phyloP scores from a whole-genome alignment of 208 protist genomes.

The Trypanosoma boissoni region DNA sequence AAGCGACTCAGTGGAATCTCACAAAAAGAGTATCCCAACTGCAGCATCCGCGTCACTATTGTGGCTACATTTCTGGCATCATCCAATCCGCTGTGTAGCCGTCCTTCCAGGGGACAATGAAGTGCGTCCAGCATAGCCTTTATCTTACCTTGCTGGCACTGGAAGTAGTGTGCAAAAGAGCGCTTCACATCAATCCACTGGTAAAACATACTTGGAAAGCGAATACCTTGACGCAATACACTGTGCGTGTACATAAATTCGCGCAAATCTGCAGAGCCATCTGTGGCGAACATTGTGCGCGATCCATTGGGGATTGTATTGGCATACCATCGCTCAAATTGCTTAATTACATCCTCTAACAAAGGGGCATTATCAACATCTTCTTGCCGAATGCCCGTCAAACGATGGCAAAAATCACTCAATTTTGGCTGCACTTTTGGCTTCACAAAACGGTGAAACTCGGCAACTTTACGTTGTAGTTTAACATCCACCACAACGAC shows the following conservation, averaged over 20 bases:
- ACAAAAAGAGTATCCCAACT: slow-evolving; percentile 69
- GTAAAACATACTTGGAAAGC: slow-evolving; percentile 81
- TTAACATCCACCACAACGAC: slow-evolving; percentile 85
- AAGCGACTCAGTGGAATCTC: slow-evolving; percentile 59
- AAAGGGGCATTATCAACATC: slow-evolving; percentile 73
- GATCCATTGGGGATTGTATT: slow-evolving; percentile 57
- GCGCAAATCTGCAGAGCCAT: slow-evolving; percentile 74
- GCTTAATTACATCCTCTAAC: slow-evolving; percentile 71
- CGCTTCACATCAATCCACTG: slow-evolving; percentile 88
- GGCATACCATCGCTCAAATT: slow-evolving; percentile 81
- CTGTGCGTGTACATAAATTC: slow-evolving; percentile 87
- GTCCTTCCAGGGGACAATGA: slow-evolving; percentile 67
- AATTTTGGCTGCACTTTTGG: slow-evolving; percentile 79
- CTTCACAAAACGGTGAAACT: slow-evolving; percentile 90
- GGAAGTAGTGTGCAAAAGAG: slow-evolving; percentile 71
- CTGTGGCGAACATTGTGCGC: slow-evolving; percentile 71
- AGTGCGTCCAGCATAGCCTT: slow-evolving; percentile 87
- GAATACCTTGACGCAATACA: slow-evolving; percentile 68
- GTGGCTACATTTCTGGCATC: slow-evolving; percentile 81
- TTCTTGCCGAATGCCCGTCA: slow-evolving; percentile 94
- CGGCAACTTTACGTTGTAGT: slow-evolving; percentile 57
- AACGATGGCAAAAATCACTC: slow-evolving; percentile 83
- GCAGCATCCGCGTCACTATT: slow-evolving; percentile 84
- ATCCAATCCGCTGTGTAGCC: slow-evolving; percentile 85
- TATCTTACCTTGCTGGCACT: slow-evolving; percentile 78